Base-by-base conservation (phyloP, 345 rosid genomes). In the Eucalyptus pauciflora region DNA sequence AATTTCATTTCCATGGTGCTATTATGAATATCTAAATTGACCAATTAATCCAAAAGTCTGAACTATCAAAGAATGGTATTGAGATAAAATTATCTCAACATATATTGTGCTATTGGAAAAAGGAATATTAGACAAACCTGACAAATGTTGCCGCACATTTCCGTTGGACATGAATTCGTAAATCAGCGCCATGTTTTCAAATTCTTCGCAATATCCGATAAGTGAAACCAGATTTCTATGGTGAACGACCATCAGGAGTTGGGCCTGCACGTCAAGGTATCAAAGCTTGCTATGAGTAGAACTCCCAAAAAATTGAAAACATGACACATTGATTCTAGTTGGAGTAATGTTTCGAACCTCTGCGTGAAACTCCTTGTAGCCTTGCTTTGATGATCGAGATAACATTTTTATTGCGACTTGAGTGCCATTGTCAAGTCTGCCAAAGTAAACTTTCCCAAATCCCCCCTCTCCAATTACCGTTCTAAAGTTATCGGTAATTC, bases 131-230 rank as follows among this genome's bases (percentile, higher is more conserved):
- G 16, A 37, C n/a, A 81, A 46, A 92, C 93, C 92, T 88, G 93
- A 91, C 22, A 93, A 86, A 87, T 87, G 86, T 13, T 89, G n/a
- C 45, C 58, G 49, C 37, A 93, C 86, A 83, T 91, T 79, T 85
- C 94, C 94, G 43, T 89, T 86, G 14, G 90, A 87, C 93, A 92
- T 92, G 90, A 85, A 93, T 52, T 52, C 10, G 4, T 52, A 52
- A 52, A 52, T 52, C 25, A 52, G 10, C 1, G 10, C 58, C 58
- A 52, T 17, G 10, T 7, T 52, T 52, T 52, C 58, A 52, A 37
- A 89, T 58, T 93, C 93, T 76, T 91, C 62, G 22, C 93, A 92
- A 81, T 87, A 93, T 14, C 94, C 93, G 20, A 92, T 85, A 6
- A 92, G 92, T 10, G 86, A 52, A 80, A 90, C 89, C 90, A 92